These are phyloP conservation scores for Globisporangium heterothallicum DNA, from an alignment of 352 stramenopile species.

Conservation along the genomic window DNA sequence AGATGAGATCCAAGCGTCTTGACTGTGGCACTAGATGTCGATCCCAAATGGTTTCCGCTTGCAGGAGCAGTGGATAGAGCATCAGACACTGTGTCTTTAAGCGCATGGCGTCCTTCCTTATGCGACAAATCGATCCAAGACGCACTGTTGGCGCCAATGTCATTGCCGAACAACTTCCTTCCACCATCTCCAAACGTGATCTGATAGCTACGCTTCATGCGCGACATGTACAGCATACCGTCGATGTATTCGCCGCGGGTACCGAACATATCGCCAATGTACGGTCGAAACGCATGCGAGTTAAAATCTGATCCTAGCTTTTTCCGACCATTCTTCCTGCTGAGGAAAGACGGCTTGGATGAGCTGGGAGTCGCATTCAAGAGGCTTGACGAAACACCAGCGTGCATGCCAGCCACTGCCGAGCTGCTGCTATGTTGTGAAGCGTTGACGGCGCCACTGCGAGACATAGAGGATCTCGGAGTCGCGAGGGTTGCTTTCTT, in stretches of 20 bases:
- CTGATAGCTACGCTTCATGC: conserved; percentile 72
- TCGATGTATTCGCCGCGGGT: conserved; percentile 81
- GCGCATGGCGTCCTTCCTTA: conserved; percentile 14
- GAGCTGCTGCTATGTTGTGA: background rate
- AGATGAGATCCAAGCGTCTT: background rate
- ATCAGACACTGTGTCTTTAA: conserved; percentile 56
- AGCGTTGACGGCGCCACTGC: background rate
- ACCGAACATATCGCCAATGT: conserved; percentile 74
- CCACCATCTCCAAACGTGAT: conserved; percentile 25
- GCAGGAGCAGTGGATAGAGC: conserved; percentile 16
- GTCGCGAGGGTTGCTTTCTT: conserved; percentile 1
- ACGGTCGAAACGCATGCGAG: conserved; percentile 43
- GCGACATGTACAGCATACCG: conserved; percentile 84
- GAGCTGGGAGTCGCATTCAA: background rate
- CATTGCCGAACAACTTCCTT: conserved; percentile 6
- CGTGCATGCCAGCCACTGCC: background rate
- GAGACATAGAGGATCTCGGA: background rate
- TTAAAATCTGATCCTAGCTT: conserved; percentile 24
- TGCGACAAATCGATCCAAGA: conserved; percentile 15
- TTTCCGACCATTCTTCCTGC: conserved; percentile 46
- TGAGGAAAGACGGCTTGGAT: conserved; percentile 17
- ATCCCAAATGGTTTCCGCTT: background rate
- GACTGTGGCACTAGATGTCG: background rate
- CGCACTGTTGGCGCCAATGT: conserved; percentile 12
- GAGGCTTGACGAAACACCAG: too few species aligned